A percentile compares a stretch with the other conserved stretches of the same genome.
Conservation (phyloP, 2,329 filamentous ascomycete species). For the Pseudovirgaria hyperparasitica region DNA sequence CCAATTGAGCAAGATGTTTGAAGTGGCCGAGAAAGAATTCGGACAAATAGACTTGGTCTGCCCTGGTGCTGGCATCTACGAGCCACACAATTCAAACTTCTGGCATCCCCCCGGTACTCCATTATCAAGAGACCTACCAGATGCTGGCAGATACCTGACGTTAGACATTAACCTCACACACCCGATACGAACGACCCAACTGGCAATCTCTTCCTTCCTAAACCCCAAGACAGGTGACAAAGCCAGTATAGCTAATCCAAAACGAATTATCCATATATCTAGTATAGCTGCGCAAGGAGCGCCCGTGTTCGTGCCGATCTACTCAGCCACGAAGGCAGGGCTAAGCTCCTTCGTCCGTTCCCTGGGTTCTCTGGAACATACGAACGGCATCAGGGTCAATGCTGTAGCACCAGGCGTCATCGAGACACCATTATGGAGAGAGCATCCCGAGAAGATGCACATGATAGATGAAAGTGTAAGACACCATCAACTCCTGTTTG, state of each 20-base stretch:
- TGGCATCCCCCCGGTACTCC: conserved; percentile 32
- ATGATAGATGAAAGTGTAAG: conserved; percentile 38
- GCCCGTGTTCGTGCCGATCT: conserved; percentile 28
- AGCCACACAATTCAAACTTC: conserved; percentile 35
- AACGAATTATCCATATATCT: conserved; percentile 31
- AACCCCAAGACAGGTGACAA: conserved; percentile 18
- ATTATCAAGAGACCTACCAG: conserved; percentile 18
- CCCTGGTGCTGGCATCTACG: conserved; percentile 37
- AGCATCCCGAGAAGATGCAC: conserved; percentile 46
- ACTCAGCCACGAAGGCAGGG: conserved; percentile 33
- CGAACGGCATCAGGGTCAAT: conserved; percentile 43
- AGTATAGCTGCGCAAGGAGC: conserved; percentile 31
- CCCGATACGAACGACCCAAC: conserved; percentile 33
- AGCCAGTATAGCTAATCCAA: conserved; percentile 27
- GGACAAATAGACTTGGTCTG: conserved; percentile 32
- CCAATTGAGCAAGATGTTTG: conserved; percentile 21
- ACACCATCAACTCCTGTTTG: too few relatives aligned
- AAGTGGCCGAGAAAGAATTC: conserved; percentile 15
- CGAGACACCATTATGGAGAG: conserved; percentile 49
- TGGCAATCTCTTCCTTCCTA: conserved; percentile 33
- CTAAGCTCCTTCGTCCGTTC: conserved; percentile 37
- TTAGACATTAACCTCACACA: conserved; percentile 37
- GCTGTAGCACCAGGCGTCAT: conserved; percentile 49
- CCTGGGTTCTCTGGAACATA: conserved; percentile 35
- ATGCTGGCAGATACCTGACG: conserved; percentile 19